phyloP scores from a whole-genome alignment of 192 early-diverging fungal genomes.

The Gaertneriomyces sp. region DNA sequence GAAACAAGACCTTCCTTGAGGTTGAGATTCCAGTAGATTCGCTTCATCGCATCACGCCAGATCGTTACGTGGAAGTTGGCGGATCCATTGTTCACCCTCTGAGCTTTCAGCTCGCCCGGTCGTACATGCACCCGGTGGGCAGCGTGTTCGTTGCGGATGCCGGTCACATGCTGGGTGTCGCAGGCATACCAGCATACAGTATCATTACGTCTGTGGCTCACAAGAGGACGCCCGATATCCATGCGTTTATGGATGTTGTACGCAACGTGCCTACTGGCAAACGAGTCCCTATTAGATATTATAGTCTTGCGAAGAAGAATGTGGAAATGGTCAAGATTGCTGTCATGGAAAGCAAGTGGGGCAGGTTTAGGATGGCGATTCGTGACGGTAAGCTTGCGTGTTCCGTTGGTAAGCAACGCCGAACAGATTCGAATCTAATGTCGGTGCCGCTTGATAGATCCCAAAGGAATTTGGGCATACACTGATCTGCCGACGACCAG shows the following conservation, averaged over 20 bases:
- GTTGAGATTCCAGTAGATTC: constrained; percentile 29
- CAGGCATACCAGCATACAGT: constrained; percentile 30
- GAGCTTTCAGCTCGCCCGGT: constrained; percentile 40
- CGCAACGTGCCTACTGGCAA: constrained; percentile 22
- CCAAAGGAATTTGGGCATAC: constrained; percentile 73
- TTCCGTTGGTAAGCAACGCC: no score
- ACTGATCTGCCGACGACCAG: constrained; percentile 53
- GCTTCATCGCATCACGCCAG: constrained; percentile 54
- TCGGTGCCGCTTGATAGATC: constrained; percentile 20
- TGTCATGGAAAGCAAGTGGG: constrained; percentile 34
- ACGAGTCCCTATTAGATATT: constrained; percentile 30
- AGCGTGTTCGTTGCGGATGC: constrained; percentile 40
- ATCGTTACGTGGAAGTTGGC: constrained; percentile 78
- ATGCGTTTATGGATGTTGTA: constrained; percentile 74
- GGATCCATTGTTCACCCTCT: constrained; percentile 58
- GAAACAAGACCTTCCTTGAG: constrained; percentile 50
- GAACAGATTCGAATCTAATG: not conserved
- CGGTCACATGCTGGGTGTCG: constrained; percentile 40
- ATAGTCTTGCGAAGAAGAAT: constrained; percentile 32
- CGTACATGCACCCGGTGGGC: constrained; percentile 30
- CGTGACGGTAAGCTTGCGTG: constrained; percentile 19
- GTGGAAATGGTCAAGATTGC: constrained; percentile 38
- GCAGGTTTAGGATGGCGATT: constrained; percentile 30
- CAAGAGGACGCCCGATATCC: constrained; percentile 61
- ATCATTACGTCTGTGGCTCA: constrained; percentile 32